These are phyloP conservation scores for Gnetum montanum DNA, from an alignment of 75 land plant species.

Conservation along the genomic window DNA sequence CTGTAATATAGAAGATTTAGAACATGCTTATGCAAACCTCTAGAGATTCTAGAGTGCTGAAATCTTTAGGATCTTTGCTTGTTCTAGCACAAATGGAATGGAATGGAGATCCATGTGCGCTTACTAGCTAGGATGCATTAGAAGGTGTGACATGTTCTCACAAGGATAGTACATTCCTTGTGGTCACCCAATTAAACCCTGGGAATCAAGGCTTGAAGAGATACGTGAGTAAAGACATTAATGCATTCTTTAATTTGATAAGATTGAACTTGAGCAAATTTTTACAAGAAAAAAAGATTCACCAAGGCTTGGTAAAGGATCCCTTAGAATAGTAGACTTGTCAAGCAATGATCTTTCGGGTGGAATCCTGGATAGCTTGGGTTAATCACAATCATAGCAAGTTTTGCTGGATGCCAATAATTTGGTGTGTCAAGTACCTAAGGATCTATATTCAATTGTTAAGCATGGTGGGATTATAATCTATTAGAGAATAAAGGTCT, in stretches of 20 bases:
- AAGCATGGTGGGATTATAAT: conserved; percentile 88
- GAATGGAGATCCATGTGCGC: conserved; percentile 99
- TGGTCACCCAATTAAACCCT: conserved; percentile 73
- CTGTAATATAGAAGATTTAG: too few relatives aligned
- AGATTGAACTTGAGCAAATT: conserved; percentile 63
- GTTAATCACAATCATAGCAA: conserved; percentile 46
- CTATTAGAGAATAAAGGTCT: conserved; percentile 72
- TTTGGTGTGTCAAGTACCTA: conserved; percentile 79
- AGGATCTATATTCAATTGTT: conserved; percentile 71
- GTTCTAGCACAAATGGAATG: conserved; percentile 95
- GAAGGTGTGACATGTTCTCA: conserved; percentile 84
- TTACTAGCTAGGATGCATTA: conserved; percentile 96
- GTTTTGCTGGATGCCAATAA: conserved; percentile 64
- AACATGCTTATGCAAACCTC: too few relatives aligned
- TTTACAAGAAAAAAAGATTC: conserved; percentile 57
- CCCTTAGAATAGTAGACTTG: conserved; percentile 60
- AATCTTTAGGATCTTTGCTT: too few relatives aligned
- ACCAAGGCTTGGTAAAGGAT: conserved; percentile 42
- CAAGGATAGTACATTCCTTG: conserved; percentile 33
- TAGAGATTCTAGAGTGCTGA: too few relatives aligned
- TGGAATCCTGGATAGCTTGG: conserved; percentile 62
- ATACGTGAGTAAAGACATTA: conserved; percentile 64
- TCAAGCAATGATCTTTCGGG: conserved; percentile 69
- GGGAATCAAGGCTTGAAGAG: conserved; percentile 91
- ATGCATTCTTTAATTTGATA: conserved; percentile 49